Base-by-base conservation (phyloP, 495 filamentous ascomycete genomes). In the Melanomma pulvis-pyrius region DNA sequence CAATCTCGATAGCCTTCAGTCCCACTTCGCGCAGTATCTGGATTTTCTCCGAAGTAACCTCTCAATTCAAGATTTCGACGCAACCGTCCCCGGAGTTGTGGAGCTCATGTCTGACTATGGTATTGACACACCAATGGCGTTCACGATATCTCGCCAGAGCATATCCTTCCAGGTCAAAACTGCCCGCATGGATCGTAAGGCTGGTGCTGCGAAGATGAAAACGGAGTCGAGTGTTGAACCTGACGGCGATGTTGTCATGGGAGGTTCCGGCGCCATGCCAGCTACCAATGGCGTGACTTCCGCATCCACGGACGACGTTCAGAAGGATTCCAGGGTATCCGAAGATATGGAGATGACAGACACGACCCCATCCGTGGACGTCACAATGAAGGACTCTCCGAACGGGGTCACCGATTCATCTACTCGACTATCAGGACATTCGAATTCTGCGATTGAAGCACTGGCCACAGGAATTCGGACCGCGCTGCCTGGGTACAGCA, bases 1-100 rank as follows among this genome's bases (percentile, higher is more conserved):
- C 60, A 84, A 96, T 53, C 87, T 96, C 53, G 96, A 99, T 71
- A 91, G 96, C 74, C 89, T 96, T 28, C 91, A 96, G 66, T 83
- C 86, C 26, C 84, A 93, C 41, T 83, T 98, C 11, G 83, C 84
- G 19, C 93, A 97, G 69, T 98, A 94, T 71, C 81, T 98, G 15
- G 94, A 98, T 71, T 79, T 98, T 17, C 82, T 99, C 50, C 87
- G 89, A 61, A 91, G 84, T 72, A 92, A 91, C 71, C 74, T 98
- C 13, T 80, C 88, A 0, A 79, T 86, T 3, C 86, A 88, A 30
- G 87, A 94, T 36, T 98, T 97, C 68, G 89, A 96, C 73, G 79
- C 81, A 7, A 83, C 88, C 41, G 85, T 98, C n/a, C 96, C 96
- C 0, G 85, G 84, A 49, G 81, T 96, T 48, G 76, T 85, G 2